Conservation (phyloP, 768 basidiomycete species). For the Pleurotus pulmonarius region DNA sequence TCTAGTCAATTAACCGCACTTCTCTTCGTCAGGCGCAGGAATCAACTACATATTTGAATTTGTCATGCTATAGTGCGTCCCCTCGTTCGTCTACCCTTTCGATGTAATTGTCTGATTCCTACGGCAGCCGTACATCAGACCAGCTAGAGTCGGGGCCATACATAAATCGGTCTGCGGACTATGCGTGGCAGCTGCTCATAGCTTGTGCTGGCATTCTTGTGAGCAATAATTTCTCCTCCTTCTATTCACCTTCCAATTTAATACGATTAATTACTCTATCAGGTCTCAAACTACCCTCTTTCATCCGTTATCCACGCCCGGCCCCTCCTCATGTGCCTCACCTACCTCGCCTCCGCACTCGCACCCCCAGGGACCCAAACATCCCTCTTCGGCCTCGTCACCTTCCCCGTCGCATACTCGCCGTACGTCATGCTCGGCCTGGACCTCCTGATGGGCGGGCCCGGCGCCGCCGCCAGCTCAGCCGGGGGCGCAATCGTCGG, state of each 20-base stretch:
- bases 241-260: background rate
- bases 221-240: conserved; percentile 20
- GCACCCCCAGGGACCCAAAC: conserved; percentile 65
- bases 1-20: background rate
- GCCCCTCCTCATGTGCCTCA: conserved; percentile 62
- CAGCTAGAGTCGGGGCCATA: conserved; percentile 64
- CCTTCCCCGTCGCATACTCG: conserved; percentile 66
- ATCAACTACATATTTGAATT: conserved; percentile 62
- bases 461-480: conserved; percentile 46
- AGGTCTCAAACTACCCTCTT: conserved; percentile 62
- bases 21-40: conserved; percentile 33
- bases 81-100: background rate
- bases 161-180: conserved; percentile 59
- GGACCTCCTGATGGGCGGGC: conserved; percentile 65
- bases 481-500: conserved; percentile 74
- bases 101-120: background rate
- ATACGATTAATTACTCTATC: background rate
- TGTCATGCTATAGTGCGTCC: conserved; percentile 65
- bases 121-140: conserved; percentile 56
- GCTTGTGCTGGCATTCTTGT: conserved; percentile 59
- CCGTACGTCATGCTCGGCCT: conserved; percentile 73
- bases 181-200: conserved; percentile 69
- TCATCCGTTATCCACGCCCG: conserved; percentile 51
- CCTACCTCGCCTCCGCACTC: conserved; percentile 65
- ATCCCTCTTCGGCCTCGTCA: conserved; percentile 76